A percentile compares a stretch with the other conserved stretches of the same genome.
Conservation (phyloP, 2,329 filamentous ascomycete genomes). For the Fusarium brevicatenulatum region DNA sequence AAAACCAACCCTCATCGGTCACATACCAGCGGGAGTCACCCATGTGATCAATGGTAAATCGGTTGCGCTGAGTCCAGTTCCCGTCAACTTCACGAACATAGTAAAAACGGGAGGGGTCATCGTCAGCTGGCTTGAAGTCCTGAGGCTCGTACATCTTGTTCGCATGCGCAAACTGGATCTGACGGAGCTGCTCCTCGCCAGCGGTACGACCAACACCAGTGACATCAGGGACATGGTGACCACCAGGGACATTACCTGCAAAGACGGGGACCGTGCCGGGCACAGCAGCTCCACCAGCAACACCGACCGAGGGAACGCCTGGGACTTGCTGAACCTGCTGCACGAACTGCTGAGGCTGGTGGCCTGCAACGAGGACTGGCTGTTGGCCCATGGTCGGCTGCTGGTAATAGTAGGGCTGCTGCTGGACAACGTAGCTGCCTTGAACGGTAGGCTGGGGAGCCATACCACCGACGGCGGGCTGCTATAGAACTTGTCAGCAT, state of each 20-base stretch:
- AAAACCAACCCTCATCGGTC: constrained; percentile 67
- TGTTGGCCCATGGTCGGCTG: constrained; percentile 47
- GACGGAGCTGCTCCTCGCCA: constrained; percentile 58
- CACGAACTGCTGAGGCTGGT: constrained; percentile 39
- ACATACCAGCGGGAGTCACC: constrained; percentile 69
- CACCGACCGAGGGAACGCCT: constrained; percentile 41
- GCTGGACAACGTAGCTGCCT: constrained; percentile 46
- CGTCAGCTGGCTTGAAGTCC: constrained; percentile 71
- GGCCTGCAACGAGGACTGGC: constrained; percentile 48
- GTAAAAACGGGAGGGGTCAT: constrained; percentile 69
- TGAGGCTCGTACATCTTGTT: constrained; percentile 66
- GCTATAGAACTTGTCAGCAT: constrained; percentile 42
- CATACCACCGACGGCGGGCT: constrained; percentile 46
- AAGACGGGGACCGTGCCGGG: constrained; percentile 47
- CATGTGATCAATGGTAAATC: constrained; percentile 68
- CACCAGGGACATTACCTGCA: constrained; percentile 53
- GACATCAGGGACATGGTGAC: constrained; percentile 57
- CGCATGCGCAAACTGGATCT: constrained; percentile 59
- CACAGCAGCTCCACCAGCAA: constrained; percentile 39
- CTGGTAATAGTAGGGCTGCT: constrained; percentile 48
- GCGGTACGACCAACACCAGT: constrained; percentile 63
- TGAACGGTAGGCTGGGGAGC: constrained; percentile 43
- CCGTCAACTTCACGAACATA: constrained; percentile 70
- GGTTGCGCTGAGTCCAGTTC: constrained; percentile 67
- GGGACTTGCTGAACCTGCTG: constrained; percentile 43